A percentile compares a stretch with the other conserved stretches of the same genome.
phyloP scores from a whole-genome alignment of 2,329 filamentous ascomycete genomes.

The Colletotrichum sp. region DNA sequence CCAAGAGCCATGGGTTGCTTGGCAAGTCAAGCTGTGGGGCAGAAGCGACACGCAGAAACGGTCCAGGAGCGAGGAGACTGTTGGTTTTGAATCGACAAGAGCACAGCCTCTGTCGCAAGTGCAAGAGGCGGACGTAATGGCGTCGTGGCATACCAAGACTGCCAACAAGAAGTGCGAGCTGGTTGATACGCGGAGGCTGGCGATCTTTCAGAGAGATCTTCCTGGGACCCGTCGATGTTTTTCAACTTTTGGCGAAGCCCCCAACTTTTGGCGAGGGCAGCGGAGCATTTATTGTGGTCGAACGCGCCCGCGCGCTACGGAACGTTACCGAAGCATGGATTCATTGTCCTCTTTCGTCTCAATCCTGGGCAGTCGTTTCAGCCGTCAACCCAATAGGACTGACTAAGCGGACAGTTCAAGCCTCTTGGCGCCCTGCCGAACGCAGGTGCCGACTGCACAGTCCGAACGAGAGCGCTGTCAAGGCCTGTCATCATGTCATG shows the following conservation, averaged over 20 bases:
- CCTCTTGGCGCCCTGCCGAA: background rate
- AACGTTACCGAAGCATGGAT: constrained; percentile 3
- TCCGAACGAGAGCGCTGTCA: background rate
- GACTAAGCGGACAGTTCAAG: background rate
- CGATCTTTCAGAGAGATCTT: background rate
- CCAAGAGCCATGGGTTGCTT: background rate
- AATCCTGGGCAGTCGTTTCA: background rate
- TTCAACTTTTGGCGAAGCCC: background rate
- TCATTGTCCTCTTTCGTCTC: background rate
- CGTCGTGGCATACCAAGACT: background rate
- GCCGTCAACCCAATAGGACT: background rate
- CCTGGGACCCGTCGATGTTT: background rate
- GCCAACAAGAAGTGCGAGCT: background rate
- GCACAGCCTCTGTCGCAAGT: background rate
- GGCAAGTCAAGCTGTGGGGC: background rate
- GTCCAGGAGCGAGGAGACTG: background rate
- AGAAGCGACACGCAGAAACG: background rate
- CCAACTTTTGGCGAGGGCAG: background rate
- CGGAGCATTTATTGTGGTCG: background rate
- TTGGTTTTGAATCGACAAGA: background rate
- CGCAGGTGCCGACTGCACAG: background rate
- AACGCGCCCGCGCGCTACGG: background rate
- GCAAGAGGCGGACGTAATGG: background rate
- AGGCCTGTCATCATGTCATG: background rate
- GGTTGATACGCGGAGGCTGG: background rate